Base-by-base conservation (phyloP, 2,329 filamentous ascomycete genomes). In the Sclerotinia borealis region DNA sequence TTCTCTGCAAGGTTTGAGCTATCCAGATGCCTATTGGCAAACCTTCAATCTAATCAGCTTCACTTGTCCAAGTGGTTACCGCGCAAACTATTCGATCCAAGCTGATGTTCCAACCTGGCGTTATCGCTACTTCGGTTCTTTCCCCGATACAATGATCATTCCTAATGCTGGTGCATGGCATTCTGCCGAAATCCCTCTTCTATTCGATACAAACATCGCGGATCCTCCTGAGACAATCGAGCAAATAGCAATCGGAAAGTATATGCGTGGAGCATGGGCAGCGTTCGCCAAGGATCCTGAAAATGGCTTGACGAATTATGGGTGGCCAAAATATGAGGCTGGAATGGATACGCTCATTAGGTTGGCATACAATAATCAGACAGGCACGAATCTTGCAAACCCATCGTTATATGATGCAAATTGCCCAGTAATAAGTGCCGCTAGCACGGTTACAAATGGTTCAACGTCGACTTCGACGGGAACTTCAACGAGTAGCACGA, bases 201-300 rank as follows among this genome's bases (percentile, higher is more conserved):
- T 77, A 0, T 77, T 77, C 55, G 66, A 63, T 13, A 66, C 71
- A n/a, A 64, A 58, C 11, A 47, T 61, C 3, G 60, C 39, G 4
- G 22, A 61, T 0, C 22, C 49, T 31, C 64, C 69, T 1, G 59
- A 67, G 1, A 67, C 72, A 29, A 75, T 73, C 0, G 22, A 60
- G 10, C 71, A 71, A 48, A 65, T 70, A 37, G 66, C 63, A 10
- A 69, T 77, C 7, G 73, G 68, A 22, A 67, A 70, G 22, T 77
- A 76, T 48, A 71, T 77, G 62, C 71, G 75, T n/a, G 72, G 72
- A 2, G 76, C 76, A 13, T 78, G 76, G 75, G 72, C 76, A 0
- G 68, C 75, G 1, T 78, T 78, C 66, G 76, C 76, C 15, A 77
- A 75, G 61, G 69, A 78, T 65, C 75, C 77, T 1, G 63, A 61